phyloP scores from a whole-genome alignment of 2,329 filamentous ascomycete genomes.

The Fragosphaeria purpurea region DNA sequence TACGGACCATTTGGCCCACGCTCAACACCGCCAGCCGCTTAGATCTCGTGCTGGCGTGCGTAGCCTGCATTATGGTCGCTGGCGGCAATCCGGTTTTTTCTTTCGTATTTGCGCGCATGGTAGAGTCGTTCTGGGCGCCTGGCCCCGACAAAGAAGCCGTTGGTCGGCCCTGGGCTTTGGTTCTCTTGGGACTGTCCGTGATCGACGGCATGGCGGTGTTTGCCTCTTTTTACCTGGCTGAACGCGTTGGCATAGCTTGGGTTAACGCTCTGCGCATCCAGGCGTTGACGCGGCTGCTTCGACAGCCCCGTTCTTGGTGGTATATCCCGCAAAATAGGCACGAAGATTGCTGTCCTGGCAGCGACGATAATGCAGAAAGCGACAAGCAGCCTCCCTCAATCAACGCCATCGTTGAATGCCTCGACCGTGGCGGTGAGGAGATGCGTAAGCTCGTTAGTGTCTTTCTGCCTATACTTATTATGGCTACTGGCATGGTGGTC shows the following conservation, averaged over 20 bases:
- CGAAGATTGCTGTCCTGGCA: background rate
- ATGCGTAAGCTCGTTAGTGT: constrained; percentile 73
- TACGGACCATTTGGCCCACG: constrained; percentile 60
- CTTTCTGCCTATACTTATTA: constrained; percentile 61
- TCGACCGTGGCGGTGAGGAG: constrained; percentile 78
- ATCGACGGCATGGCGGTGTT: constrained; percentile 58
- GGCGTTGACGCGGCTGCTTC: constrained; percentile 59
- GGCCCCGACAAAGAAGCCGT: constrained; percentile 34
- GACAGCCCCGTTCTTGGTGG: constrained; percentile 73
- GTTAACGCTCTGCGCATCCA: constrained; percentile 58
- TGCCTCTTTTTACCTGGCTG: constrained; percentile 59
- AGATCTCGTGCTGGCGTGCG: constrained; percentile 49
- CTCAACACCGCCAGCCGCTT: constrained; percentile 42
- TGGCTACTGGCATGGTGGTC: constrained; percentile 55
- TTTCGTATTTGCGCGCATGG: constrained; percentile 61
- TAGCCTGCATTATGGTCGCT: constrained; percentile 53
- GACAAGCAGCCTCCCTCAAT: constrained; percentile 28
- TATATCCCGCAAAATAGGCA: too few relatives aligned
- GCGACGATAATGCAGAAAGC: too few relatives aligned
- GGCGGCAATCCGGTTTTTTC: constrained; percentile 60
- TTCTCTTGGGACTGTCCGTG: constrained; percentile 57
- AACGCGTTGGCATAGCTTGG: constrained; percentile 66
- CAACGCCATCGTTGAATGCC: constrained; percentile 53
- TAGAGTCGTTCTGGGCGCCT: constrained; percentile 56
- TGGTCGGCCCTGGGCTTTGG: constrained; percentile 57